Base-by-base conservation (phyloP, 805 yeast genomes). In the Nakazawaea wyomingensis region DNA sequence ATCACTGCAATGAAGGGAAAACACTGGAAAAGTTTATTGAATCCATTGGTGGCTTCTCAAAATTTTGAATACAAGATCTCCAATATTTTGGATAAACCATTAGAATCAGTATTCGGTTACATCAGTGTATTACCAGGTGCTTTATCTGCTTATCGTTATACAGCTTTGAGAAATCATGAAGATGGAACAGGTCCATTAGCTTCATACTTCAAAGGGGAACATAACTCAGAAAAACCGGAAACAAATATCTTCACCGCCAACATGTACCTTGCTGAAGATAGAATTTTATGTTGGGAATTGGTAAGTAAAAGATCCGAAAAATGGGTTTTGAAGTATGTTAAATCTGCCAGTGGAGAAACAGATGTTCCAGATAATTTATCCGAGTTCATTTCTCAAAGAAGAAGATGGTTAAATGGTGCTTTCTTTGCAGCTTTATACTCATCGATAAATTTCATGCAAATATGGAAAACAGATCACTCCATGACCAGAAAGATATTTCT, bases 351-450 rank as follows among this genome's bases (percentile, higher is more conserved):
- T 48, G 99, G 97, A 1, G 89, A 86, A 50, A 93, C 98, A 3
- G 98, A 93, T 73, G 98, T 90, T 37, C 98, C 98, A 5, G 95
- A 85, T 52, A 68, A 76, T 22, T 74, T 91, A 26, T 80, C 91
- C 17, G 96, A 90, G 55, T 82, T 91, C 50, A 82, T 93, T 26
- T 73, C 89, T 29, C 98, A 91, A 63, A 78, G 98, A 69, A 76
- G 98, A 60, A 79, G 98, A 66, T 93, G 98, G 98, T 75, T 91
- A 52, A 91, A 91, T 60, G 99, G 99, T 60, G 95, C 99, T 2
- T 76, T 93, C 58, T 93, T 93, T 67, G 98, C 99, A 1, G 98
- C 98, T 3, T 69, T 90, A 43, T 93, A 85, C 60, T 81, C 97
- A 2, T 86, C 86, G 50, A 57, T 85, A 44, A 95, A 90, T 59